Conservation (phyloP, 73 alveolate species). For the Paramecium biaurelia region DNA sequence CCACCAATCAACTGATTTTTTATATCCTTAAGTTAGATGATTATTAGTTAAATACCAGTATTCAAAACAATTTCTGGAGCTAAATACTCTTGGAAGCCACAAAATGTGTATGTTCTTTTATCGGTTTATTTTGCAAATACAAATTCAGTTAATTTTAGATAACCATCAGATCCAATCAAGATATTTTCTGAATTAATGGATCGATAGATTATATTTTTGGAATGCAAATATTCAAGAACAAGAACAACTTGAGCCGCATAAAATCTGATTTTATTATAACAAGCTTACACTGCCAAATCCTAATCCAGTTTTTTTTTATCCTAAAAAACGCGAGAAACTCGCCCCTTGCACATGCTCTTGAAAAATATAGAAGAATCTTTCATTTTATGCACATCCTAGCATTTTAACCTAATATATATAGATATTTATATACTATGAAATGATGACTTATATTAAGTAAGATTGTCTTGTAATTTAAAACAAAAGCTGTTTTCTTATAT, state of each 20-base stretch:
- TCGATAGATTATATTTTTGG: conserved; percentile 92
- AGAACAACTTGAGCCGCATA: conserved; percentile 71
- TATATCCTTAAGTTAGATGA: conserved; percentile 81
- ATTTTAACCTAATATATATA: conserved; percentile 52
- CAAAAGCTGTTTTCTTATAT: too few species aligned
- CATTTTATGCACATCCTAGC: too few species aligned
- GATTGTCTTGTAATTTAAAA: conserved; percentile 82
- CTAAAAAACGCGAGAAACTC: conserved; percentile 88
- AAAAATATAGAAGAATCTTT: conserved; percentile 83
- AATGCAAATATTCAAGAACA: conserved; percentile 94
- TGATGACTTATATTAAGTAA: conserved; percentile 94
- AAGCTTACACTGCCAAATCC: conserved; percentile 67
- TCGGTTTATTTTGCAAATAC: conserved; percentile 97
- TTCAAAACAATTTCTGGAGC: conserved; percentile 97
- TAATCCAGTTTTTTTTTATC: conserved; percentile 72
- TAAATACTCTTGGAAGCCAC: conserved; percentile 97
- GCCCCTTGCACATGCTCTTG: conserved; percentile 97
- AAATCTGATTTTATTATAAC: conserved; percentile 32
- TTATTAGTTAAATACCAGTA: conserved; percentile 31
- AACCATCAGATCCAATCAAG: conserved; percentile 92
- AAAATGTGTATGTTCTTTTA: conserved; percentile 97
- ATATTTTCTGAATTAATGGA: conserved; percentile 96
- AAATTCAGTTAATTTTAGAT: conserved; percentile 96
- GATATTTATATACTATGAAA: conserved; percentile 74
- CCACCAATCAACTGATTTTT: conserved; percentile 99